Evolutionary conservation across 352 stramenopile species (phyloP), one percentile per base, ranked within the genome.

Genomic region (Phytophthora niederhauseri): DNA sequence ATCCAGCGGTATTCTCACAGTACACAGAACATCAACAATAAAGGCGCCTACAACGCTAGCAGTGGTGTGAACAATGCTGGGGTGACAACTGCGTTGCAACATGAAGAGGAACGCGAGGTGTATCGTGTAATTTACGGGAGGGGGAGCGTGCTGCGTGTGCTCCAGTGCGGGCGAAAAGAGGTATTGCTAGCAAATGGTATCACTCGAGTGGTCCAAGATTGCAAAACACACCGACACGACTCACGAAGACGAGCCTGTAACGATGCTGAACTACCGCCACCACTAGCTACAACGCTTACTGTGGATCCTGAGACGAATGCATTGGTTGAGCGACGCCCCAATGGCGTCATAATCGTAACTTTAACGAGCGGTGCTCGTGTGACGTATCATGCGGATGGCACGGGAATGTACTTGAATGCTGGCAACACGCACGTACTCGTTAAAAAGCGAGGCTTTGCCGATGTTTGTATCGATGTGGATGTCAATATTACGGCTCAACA

Each of bases 261-360:
- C 30, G 48, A 38, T n/a, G 57, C 2, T 41, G 24, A 68, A 19
- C 4, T 54, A 4, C 57, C 61, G 4, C 57, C 28, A 28, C 73
- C 20, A 57, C 45, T 9, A 49, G 72, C 30, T 34, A 53, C 31
- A 12, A 67, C 54, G 8, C 78, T 82, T 30, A 76, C 77, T 3
- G 82, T 94, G 5, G 87, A 94, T 53, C 83, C 84, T 3, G 82
- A 91, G 52, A 92, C 85, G 2, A 89, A 92, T 43, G 80, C 87
- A 1, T 55, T 93, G 8, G 77, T 94, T 0, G 85, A 91, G 43
- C 64, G 49, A 41, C 80, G 77, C 6, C 30, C 66, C 2, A 80
- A 77, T 28, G 85, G 85, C 7, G 79, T 85, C 6, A 73, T 93
- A 2, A 61, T 92, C 60, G 80, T 87, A n/a, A 92, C 84, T 2